phyloP scores from a whole-genome alignment of 2,329 filamentous ascomycete genomes.

The Ophiostoma novo-ulmi region DNA sequence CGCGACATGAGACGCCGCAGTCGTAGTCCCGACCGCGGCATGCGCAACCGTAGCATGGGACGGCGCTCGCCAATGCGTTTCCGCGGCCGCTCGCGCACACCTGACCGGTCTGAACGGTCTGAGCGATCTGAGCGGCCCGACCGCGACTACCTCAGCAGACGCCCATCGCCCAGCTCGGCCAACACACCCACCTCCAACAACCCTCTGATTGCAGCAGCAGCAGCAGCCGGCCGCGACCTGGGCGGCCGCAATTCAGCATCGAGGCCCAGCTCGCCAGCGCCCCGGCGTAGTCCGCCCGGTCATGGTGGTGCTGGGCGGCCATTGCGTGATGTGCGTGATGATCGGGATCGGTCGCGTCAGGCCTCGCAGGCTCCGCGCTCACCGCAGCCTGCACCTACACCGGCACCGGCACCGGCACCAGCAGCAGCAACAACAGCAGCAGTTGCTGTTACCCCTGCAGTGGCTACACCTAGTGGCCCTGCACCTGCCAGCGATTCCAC shows the following conservation, averaged over 20 bases:
- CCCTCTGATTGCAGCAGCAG: slow-evolving; percentile 3
- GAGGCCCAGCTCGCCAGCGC: slow-evolving; percentile 43
- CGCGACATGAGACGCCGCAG: slow-evolving; percentile 45
- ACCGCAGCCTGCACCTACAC: not conserved
- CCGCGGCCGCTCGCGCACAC: slow-evolving; percentile 44
- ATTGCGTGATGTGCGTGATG: slow-evolving; percentile 36
- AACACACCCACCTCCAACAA: not conserved
- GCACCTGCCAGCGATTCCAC: not conserved
- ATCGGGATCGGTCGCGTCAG: slow-evolving; percentile 38
- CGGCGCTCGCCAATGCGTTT: slow-evolving; percentile 36
- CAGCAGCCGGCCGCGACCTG: slow-evolving; percentile 24
- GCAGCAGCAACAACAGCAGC: not conserved
- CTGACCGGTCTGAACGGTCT: slow-evolving; percentile 23
- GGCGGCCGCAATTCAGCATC: slow-evolving; percentile 45
- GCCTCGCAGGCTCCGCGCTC: slow-evolving; percentile 6
- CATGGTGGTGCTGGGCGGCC: slow-evolving; percentile 31
- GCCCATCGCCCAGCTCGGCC: slow-evolving; percentile 38
- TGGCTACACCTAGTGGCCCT: not conserved
- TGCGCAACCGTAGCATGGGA: slow-evolving; percentile 32
- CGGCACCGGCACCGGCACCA: not conserved
- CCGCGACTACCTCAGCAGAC: slow-evolving; percentile 36
- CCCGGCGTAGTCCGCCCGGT: slow-evolving; percentile 42
- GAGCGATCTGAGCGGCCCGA: slow-evolving; percentile 36
- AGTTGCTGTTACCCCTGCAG: not conserved
- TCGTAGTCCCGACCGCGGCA: slow-evolving; percentile 47